Evolutionary conservation across 1,284 basidiomycete species (phyloP).

Genomic region (Amylostereum areolatum): DNA sequence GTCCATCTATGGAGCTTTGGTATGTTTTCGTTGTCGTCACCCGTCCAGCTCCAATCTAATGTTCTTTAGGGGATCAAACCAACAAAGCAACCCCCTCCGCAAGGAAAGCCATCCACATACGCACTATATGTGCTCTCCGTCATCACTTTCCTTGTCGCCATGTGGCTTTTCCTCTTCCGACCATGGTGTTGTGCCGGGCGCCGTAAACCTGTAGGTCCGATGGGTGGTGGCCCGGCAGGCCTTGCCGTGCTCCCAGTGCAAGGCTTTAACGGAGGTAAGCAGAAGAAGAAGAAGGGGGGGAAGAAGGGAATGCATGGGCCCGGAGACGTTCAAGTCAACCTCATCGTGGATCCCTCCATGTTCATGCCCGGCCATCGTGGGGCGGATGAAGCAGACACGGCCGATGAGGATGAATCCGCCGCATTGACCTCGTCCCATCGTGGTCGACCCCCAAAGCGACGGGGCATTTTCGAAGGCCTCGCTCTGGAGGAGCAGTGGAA

Average conservation of each 20-base stretch:
- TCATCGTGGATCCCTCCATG: conserved; percentile 61
- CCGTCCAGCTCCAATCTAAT: conserved; percentile 1
- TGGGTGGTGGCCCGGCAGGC: conserved; percentile 32
- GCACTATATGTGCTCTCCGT: conserved; percentile 53
- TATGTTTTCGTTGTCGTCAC: conserved; percentile 26
- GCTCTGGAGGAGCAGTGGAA: conserved; percentile 62
- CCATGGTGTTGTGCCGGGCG: conserved; percentile 44
- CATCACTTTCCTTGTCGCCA: conserved; percentile 41
- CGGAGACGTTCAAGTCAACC: conserved; percentile 58
- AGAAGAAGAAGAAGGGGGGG: conserved; percentile 30
- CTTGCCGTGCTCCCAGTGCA: conserved; percentile 65
- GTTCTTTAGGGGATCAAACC: conserved; percentile 49
- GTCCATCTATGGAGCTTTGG: conserved; percentile 57
- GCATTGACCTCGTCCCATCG: conserved; percentile 17
- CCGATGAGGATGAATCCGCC: conserved; percentile 17
- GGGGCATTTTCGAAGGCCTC: conserved; percentile 52
- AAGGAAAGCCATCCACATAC: conserved; percentile 47
- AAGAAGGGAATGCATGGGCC: conserved; percentile 27
- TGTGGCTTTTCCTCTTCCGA: conserved; percentile 52
- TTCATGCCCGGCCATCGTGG: conserved; percentile 31
- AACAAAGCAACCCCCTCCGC: conserved; percentile 45
- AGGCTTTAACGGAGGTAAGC: conserved; percentile 32
- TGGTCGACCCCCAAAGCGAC: conserved; percentile 28
- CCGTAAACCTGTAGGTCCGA: conserved; percentile 20
- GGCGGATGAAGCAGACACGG: conserved; percentile 27